A percentile compares a stretch with the other conserved stretches of the same genome.
Conservation (phyloP, 1,139 yeast genomes). For the Yarrowia galli region DNA sequence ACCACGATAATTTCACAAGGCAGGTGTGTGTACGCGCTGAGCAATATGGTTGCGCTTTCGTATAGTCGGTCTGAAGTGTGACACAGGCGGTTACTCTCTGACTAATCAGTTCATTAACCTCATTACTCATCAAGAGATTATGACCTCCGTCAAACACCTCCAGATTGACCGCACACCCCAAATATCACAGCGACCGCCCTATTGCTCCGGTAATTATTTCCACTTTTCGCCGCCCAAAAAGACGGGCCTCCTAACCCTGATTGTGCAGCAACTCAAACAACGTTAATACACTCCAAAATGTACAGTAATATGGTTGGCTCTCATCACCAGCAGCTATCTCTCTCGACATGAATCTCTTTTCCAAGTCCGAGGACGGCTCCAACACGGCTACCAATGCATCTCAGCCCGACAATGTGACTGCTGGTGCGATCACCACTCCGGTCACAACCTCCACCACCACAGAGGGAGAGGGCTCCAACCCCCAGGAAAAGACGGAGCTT, state of each 20-base stretch:
- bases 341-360: slow-evolving; percentile 15
- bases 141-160: too few relatives aligned
- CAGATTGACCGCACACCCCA: too few relatives aligned
- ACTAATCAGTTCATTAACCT: too few relatives aligned
- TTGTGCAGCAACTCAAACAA: slow-evolving; percentile 28
- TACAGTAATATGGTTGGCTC: slow-evolving; percentile 2
- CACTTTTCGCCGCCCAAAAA: too few relatives aligned
- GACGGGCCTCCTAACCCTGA: slow-evolving; percentile 24
- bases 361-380: slow-evolving; percentile 27
- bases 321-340: neutral
- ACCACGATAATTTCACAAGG: too few relatives aligned
- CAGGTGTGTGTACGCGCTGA: too few relatives aligned
- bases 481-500: slow-evolving; percentile 34
- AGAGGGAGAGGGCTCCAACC: neutral
- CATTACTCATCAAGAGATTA: too few relatives aligned
- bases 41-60: too few relatives aligned
- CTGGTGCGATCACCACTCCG: neutral
- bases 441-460: neutral
- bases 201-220: neutral
- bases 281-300: neutral
- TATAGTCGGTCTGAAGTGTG: too few relatives aligned
- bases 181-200: neutral
- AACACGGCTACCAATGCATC: neutral
- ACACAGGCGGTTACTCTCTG: too few relatives aligned
- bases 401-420: neutral